Evolutionary conservation across 306 rosid genomes (phyloP).

Genomic region (Quercus bicolor): DNA sequence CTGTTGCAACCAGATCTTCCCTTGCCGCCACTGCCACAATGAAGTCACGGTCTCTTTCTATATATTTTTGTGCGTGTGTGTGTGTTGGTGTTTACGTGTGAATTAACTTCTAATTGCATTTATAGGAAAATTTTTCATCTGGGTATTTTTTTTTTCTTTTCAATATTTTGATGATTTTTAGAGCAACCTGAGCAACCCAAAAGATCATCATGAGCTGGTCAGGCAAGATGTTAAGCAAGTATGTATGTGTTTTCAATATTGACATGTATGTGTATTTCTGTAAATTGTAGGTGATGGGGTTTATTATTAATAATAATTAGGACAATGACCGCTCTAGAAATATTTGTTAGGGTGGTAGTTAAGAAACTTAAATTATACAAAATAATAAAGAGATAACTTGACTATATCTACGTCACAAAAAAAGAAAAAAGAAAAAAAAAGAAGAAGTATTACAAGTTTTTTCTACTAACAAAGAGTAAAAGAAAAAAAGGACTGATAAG

Average conservation of each 20-base stretch:
- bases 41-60: slow-evolving; percentile 44
- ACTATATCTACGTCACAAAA: too few species aligned
- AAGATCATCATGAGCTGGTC: slow-evolving; percentile 52
- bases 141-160: background rate
- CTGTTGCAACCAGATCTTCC: slow-evolving; percentile 58
- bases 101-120: background rate
- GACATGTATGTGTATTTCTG: too few species aligned
- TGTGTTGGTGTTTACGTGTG: background rate
- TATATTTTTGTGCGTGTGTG: background rate
- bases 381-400: too few species aligned
- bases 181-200: slow-evolving; percentile 49
- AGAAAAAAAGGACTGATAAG: too few species aligned
- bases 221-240: slow-evolving; percentile 63
- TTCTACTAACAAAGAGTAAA: too few species aligned
- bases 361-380: too few species aligned
- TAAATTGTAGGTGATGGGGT: too few species aligned
- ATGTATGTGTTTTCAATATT: background rate
- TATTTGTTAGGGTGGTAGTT: too few species aligned
- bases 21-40: slow-evolving; percentile 80
- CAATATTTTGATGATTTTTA: slow-evolving; percentile 7
- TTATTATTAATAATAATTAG: too few species aligned
- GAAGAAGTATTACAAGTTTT: too few species aligned
- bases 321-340: too few species aligned
- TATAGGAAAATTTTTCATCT: background rate
- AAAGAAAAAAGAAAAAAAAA: too few species aligned